These are phyloP conservation scores for Candida ipomoeae DNA, from an alignment of 805 yeast species.

Conservation along the genomic window DNA sequence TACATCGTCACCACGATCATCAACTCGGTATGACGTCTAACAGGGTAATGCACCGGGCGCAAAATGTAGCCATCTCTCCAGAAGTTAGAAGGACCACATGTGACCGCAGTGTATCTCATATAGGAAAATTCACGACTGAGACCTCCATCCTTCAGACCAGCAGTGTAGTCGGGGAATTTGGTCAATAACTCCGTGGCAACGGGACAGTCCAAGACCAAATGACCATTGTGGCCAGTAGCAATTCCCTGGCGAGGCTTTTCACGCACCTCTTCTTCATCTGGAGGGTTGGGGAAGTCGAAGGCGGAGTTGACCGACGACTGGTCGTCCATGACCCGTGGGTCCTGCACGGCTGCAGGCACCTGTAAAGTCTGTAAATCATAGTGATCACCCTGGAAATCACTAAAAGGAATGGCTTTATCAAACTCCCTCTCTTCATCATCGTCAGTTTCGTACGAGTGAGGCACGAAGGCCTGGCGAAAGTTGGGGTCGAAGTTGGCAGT, in stretches of 20 bases:
- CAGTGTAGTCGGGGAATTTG: constrained; percentile 38
- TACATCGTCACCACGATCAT: constrained; percentile 63
- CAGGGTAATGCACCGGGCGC: constrained; percentile 52
- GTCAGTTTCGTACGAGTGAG: constrained; percentile 36
- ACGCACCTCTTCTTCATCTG: constrained; percentile 28
- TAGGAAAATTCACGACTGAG: constrained; percentile 53
- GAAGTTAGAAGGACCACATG: constrained; percentile 67
- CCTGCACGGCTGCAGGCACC: constrained; percentile 20
- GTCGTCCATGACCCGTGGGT: constrained; percentile 8
- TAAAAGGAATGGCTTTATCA: constrained; percentile 36
- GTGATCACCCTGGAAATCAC: constrained; percentile 39
- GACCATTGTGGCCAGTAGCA: constrained; percentile 50
- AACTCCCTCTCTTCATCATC: constrained; percentile 40
- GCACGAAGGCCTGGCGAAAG: constrained; percentile 41
- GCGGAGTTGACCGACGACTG: constrained; percentile 23
- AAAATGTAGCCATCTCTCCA: constrained; percentile 51
- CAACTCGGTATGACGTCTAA: constrained; percentile 53
- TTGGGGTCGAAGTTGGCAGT: background rate
- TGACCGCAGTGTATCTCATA: constrained; percentile 61
- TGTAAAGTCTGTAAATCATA: constrained; percentile 35
- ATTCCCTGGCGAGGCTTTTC: constrained; percentile 30
- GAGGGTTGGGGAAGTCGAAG: constrained; percentile 32
- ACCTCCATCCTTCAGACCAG: constrained; percentile 35
- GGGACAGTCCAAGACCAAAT: constrained; percentile 84
- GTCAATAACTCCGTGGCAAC: constrained; percentile 64